Base-by-base conservation (phyloP, 2,329 filamentous ascomycete genomes). In the Diaporthe capsici region DNA sequence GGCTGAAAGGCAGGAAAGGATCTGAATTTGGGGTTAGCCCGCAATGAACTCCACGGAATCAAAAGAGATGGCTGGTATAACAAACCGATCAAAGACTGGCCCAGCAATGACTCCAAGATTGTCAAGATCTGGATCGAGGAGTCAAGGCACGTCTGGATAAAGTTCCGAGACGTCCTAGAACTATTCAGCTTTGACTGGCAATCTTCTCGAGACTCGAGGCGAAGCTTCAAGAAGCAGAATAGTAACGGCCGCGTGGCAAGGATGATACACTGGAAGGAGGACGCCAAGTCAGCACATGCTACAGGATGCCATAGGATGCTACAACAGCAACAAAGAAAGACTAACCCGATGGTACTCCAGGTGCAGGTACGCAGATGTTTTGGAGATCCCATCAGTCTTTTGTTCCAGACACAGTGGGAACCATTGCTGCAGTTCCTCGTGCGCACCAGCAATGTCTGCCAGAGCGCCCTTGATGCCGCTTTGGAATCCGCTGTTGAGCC, bases 221-320 rank as follows among this genome's bases (percentile, higher is more conserved):
- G 81, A 1, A 89, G 87, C 42, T 83, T 84, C 3, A 83, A 68
- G 39, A 83, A 83, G 68, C 81, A 84, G 7, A 84, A 79, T 0
- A 84, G 47, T 0, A 84, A 47, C 0, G 82, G 82, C 1, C 82
- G 76, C 12, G 82, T 84, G 0, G 81, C 82, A 3, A 84, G 80
- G 3, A 82, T 67, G 22, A 68, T 68, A 28, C 65, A 68, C 65
- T 68, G 15, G 8, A 1, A 2, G 22, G 47, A 25, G 1, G 31
- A 28, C 10, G 2, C 12, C 13, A 39, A 53, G 34, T 68, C 47
- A 68, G 49, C 5, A 20, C 4, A 31, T 68, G 34, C 2, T 7
- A 17, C 2, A 4, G 7, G 8, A 49, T 15, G 28, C 12, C 17
- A 25, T 7, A 1, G 5, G 22, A n/a, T n/a, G 28, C 25, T 51